Percentiles rank a stretch among this genome's conserved stretches.
Evolutionary conservation across 352 stramenopile species (phyloP).

Genomic region (Phytophthora multivora): DNA sequence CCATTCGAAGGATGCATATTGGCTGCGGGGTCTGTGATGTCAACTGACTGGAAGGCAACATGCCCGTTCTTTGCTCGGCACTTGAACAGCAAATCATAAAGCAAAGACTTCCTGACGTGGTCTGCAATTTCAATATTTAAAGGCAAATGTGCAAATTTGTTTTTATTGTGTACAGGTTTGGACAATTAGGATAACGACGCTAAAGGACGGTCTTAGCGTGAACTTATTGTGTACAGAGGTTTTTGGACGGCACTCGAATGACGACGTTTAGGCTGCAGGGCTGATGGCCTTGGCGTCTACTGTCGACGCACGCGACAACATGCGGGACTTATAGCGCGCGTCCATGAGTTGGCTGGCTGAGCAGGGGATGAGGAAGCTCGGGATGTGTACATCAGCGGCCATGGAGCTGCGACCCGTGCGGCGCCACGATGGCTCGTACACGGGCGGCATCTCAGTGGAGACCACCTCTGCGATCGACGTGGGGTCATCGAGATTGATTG

Average conservation of each 20-base stretch:
- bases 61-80: slow-evolving; percentile 11
- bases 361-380: slow-evolving; percentile 61
- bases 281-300: slow-evolving; percentile 7
- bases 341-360: slow-evolving; percentile 63
- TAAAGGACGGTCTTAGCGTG: too few relatives aligned
- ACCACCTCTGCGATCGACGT: not conserved
- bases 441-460: not conserved
- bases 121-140: not conserved
- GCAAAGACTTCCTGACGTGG: not conserved
- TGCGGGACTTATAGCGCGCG: slow-evolving; percentile 43
- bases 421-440: slow-evolving; percentile 31
- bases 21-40: slow-evolving; percentile 9
- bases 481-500: slow-evolving; percentile 2
- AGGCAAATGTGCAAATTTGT: not conserved
- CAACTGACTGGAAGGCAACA: slow-evolving; percentile 4
- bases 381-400: slow-evolving; percentile 52
- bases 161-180: too few relatives aligned
- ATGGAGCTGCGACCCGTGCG: slow-evolving; percentile 34
- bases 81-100: slow-evolving; percentile 17
- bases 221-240: slow-evolving; percentile 15
- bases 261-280: slow-evolving; percentile 18
- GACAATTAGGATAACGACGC: too few relatives aligned
- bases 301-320: slow-evolving; percentile 12
- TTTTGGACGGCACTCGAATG: not conserved
- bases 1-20: slow-evolving; percentile 15